Evolutionary conservation across 2,329 filamentous ascomycete genomes (phyloP).

Genomic region (Tolypocladium cylindrosporum): DNA sequence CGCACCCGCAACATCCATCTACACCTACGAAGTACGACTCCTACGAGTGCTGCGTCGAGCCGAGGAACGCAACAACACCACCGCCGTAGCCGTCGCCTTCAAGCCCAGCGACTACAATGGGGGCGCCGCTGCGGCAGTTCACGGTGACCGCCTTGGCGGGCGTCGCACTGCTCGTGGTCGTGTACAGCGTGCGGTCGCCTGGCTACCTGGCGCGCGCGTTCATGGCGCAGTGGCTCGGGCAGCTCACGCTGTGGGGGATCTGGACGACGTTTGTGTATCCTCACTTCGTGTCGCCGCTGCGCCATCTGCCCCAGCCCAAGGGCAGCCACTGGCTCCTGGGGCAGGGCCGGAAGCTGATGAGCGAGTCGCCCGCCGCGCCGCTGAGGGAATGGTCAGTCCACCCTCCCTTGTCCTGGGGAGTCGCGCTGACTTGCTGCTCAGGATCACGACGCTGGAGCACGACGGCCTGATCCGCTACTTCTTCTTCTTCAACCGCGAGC

Average conservation of each 20-base stretch:
- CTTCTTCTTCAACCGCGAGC: constrained; percentile 50
- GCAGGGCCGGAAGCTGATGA: constrained; percentile 31
- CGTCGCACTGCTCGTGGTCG: constrained; percentile 10
- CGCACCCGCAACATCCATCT: background rate
- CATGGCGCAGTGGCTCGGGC: constrained; percentile 21
- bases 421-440: constrained; percentile 25
- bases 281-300: constrained; percentile 37
- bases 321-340: constrained; percentile 36
- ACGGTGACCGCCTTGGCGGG: constrained; percentile 14
- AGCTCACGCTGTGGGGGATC: constrained; percentile 23
- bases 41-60: background rate
- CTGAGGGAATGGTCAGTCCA: constrained; percentile 35
- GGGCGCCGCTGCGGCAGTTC: constrained; percentile 12
- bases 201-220: constrained; percentile 23
- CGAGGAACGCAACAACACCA: background rate
- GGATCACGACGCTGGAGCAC: constrained; percentile 53
- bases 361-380: constrained; percentile 30
- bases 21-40: background rate
- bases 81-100: background rate
- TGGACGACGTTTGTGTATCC: constrained; percentile 39
- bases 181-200: constrained; percentile 16
- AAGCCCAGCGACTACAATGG: constrained; percentile 7
- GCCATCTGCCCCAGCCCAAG: constrained; percentile 33
- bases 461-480: constrained; percentile 61
- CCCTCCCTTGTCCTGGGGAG: background rate